Conservation (phyloP, 2,329 filamentous ascomycete genomes). For the Shiraia sp. region DNA sequence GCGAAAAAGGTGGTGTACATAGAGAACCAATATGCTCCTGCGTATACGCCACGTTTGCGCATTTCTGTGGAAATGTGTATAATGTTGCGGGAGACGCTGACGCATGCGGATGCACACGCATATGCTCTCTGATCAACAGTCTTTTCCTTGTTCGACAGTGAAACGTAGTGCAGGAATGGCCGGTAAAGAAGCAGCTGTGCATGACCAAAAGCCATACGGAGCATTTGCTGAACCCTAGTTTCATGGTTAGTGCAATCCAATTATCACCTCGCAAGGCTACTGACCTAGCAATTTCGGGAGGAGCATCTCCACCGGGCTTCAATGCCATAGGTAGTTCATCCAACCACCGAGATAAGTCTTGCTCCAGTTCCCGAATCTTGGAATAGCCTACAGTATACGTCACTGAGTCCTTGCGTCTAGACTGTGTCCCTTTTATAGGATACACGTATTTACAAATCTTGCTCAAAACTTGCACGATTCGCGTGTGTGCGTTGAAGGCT, state of each 20-base stretch:
- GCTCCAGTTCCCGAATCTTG: constrained; percentile 66
- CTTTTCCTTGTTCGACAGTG: constrained; percentile 57
- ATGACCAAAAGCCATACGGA: constrained; percentile 80
- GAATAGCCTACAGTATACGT: constrained; percentile 67
- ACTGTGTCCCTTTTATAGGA: constrained; percentile 58
- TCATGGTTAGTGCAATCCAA: constrained; percentile 7
- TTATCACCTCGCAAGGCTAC: constrained; percentile 25
- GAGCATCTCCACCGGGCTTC: constrained; percentile 76
- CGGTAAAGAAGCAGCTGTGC: constrained; percentile 82
- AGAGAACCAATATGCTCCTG: constrained; percentile 84
- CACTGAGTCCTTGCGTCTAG: constrained; percentile 45
- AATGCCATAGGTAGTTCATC: constrained; percentile 73
- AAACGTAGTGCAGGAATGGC: constrained; percentile 83
- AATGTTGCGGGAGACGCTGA: constrained; percentile 71
- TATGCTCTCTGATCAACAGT: constrained; percentile 75
- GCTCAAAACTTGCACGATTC: constrained; percentile 59
- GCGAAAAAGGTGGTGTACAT: constrained; percentile 84
- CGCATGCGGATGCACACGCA: constrained; percentile 70
- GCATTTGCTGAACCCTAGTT: constrained; percentile 67
- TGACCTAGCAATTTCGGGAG: constrained; percentile 76
- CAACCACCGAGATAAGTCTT: constrained; percentile 66
- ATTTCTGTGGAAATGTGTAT: constrained; percentile 80
- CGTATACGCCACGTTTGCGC: constrained; percentile 72
- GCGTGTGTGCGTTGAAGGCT: constrained; percentile 64
- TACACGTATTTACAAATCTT: constrained; percentile 69